Percentiles rank a stretch among this genome's conserved stretches.
phyloP scores from a whole-genome alignment of 2,329 filamentous ascomycete genomes.

The Celoporthe dispersa region DNA sequence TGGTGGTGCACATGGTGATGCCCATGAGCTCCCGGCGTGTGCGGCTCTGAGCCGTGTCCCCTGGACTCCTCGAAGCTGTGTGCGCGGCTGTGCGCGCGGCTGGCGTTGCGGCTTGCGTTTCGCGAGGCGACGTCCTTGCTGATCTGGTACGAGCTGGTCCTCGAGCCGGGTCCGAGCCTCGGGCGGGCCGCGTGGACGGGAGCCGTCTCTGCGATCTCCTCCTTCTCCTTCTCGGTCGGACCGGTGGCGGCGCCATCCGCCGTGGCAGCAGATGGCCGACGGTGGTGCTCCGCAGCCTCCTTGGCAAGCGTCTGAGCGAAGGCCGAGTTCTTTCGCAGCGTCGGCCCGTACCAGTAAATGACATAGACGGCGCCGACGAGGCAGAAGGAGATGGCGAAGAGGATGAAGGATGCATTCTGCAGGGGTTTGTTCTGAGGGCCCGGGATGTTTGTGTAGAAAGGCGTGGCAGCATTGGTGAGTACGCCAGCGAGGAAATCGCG shows the following conservation, averaged over 20 bases:
- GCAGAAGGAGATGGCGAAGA: constrained; percentile 64
- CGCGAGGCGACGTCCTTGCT: constrained; percentile 22
- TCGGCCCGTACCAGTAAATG: constrained; percentile 68
- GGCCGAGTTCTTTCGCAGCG: constrained; percentile 62
- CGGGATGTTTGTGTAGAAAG: constrained; percentile 65
- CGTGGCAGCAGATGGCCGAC: neutral
- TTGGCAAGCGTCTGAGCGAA: constrained; percentile 67
- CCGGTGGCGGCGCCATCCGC: neutral
- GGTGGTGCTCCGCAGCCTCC: constrained; percentile 25
- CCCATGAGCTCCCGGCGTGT: constrained; percentile 12
- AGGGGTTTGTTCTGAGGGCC: constrained; percentile 43
- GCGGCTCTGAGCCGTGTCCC: constrained; percentile 9
- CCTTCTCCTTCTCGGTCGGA: constrained; percentile 9
- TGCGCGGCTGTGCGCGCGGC: constrained; percentile 19
- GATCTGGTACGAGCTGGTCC: constrained; percentile 24
- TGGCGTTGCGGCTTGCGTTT: constrained; percentile 19
- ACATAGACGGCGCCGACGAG: constrained; percentile 67
- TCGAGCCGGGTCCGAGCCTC: constrained; percentile 22
- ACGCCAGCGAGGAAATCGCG: constrained; percentile 76
- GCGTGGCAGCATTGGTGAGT: constrained; percentile 69
- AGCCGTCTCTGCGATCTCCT: constrained; percentile 5
- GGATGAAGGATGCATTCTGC: constrained; percentile 62
- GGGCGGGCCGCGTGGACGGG: constrained; percentile 17
- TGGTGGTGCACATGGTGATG: constrained; percentile 21
- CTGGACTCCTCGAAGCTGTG: constrained; percentile 26